Conservation (phyloP, 2,329 filamentous ascomycete species). For the Atkinsonella texensis region DNA sequence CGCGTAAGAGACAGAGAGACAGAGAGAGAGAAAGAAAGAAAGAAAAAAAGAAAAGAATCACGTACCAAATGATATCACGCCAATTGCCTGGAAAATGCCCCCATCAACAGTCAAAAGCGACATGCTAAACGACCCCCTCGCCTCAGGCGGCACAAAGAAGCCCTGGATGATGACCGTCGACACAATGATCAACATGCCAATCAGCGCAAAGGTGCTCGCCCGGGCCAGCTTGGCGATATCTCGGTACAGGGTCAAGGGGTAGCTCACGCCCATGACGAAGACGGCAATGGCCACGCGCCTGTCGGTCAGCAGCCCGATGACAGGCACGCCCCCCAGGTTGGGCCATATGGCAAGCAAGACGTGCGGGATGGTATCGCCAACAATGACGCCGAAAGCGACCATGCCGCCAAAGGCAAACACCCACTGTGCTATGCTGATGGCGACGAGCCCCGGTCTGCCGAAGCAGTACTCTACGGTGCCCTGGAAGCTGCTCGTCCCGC, state of each 20-base stretch:
- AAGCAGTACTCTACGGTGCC: conserved; percentile 94
- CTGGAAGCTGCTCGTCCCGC: conserved; percentile 87
- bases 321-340: conserved; percentile 54
- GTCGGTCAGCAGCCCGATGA: conserved; percentile 73
- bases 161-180: conserved; percentile 80
- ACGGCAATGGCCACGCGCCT: conserved; percentile 77
- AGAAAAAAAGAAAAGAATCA: conserved; percentile 3
- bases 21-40: too few species aligned
- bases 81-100: conserved; percentile 90
- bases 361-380: conserved; percentile 91
- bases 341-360: conserved; percentile 78
- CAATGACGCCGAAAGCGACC: conserved; percentile 95
- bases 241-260: conserved; percentile 82
- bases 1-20: too few species aligned
- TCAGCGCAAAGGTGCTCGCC: conserved; percentile 81
- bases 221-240: conserved; percentile 98
- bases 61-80: conserved; percentile 92
- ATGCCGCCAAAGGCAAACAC: conserved; percentile 97
- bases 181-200: conserved; percentile 89
- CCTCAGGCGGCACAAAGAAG: conserved; percentile 56
- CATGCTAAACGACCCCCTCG: conserved; percentile 58
- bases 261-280: conserved; percentile 76
- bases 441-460: conserved; percentile 73
- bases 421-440: conserved; percentile 88
- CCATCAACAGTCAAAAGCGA: conserved; percentile 67